A percentile compares a stretch with the other conserved stretches of the same genome.
These are phyloP conservation scores for Saccharomycopsis sp. DNA, from an alignment of 805 yeast genomes.

Conservation along the genomic window DNA sequence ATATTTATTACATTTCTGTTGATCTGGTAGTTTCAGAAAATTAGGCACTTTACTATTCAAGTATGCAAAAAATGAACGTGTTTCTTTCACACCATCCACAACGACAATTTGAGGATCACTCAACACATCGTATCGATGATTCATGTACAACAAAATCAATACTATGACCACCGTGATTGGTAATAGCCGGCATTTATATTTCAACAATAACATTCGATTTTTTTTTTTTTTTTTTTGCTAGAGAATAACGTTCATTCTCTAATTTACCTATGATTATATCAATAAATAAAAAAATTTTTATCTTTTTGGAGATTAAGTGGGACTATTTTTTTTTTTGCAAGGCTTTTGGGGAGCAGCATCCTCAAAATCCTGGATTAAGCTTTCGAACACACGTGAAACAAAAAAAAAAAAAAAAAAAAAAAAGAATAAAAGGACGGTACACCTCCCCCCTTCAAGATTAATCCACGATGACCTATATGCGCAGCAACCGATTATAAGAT, in stretches of 20 bases:
- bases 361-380: not conserved
- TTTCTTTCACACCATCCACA: no score
- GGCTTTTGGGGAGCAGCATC: not conserved
- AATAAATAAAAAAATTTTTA: not conserved
- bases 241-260: not conserved
- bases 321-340: not conserved
- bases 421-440: not conserved
- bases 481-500: not conserved
- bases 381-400: not conserved
- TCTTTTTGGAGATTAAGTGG: not conserved
- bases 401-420: not conserved
- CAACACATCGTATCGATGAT: no score
- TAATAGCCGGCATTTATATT: no score
- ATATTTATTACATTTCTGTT: conserved; percentile 6
- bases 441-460: not conserved
- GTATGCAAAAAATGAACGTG: not conserved
- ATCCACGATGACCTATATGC: not conserved
- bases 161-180: no score
- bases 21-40: not conserved
- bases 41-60: not conserved
- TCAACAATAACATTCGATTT: no score
- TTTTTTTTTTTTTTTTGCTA: not conserved
- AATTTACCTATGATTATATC: no score
- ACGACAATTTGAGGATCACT: no score
- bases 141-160: no score